Percentiles rank a stretch among this genome's conserved stretches.
These are phyloP conservation scores for Ogataea ramenticola DNA, from an alignment of 805 yeast genomes.

Conservation along the genomic window DNA sequence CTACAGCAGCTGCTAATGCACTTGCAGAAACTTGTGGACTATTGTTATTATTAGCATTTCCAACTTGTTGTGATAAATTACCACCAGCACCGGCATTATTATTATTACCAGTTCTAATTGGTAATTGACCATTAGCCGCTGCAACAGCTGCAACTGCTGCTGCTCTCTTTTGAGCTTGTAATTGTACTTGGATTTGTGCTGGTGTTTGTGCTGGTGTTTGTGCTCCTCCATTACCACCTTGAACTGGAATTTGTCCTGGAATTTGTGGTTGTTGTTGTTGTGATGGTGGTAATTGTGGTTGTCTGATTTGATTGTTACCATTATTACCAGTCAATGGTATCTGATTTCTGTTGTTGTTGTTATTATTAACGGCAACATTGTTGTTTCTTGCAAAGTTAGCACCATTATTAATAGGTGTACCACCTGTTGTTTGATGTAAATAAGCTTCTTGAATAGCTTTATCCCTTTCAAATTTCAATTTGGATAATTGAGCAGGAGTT, in stretches of 20 bases:
- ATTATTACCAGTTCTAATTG: not conserved
- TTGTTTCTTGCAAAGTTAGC: conserved; percentile 16
- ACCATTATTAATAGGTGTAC: conserved; percentile 7
- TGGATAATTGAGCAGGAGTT: conserved; percentile 79
- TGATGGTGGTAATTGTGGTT: too few species aligned
- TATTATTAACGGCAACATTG: conserved; percentile 6
- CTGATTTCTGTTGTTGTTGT: not conserved
- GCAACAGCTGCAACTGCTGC: conserved; percentile 4
- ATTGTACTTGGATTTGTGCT: conserved; percentile 7
- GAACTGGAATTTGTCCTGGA: conserved; percentile 7
- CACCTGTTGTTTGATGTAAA: conserved; percentile 21
- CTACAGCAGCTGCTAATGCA: not conserved
- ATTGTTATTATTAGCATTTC: not conserved
- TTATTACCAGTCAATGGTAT: not conserved
- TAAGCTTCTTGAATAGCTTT: conserved; percentile 74
- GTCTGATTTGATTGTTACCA: not conserved
- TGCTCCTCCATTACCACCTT: not conserved
- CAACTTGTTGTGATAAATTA: not conserved
- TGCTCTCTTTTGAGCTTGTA: conserved; percentile 5
- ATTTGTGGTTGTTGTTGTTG: conserved; percentile 1
- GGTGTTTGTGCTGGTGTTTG: conserved; percentile 3
- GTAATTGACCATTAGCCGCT: not conserved
- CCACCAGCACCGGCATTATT: not conserved
- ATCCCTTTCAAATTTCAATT: conserved; percentile 79
- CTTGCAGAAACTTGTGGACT: not conserved